Evolutionary conservation across 805 yeast genomes (phyloP), one percentile per base, ranked within the genome.

Genomic region (Candida multigemmis): DNA sequence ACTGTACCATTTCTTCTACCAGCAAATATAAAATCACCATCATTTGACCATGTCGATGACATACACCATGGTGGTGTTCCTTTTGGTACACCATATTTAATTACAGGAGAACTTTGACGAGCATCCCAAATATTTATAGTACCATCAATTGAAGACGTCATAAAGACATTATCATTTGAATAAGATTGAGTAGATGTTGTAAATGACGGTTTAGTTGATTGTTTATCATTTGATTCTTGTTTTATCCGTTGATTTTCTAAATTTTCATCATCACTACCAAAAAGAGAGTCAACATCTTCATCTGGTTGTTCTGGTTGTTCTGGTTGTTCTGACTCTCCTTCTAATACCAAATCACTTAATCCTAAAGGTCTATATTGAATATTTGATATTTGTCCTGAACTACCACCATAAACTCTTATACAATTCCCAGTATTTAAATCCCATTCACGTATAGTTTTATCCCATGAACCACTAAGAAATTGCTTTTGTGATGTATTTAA

Each of bases 31-130:
- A 58, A 64, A 31, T 82, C 77, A 7, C 98, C 98, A 42, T 79
- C 77, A 27, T 62, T 61, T 6, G 94, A 77, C 96, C 97, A 89
- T 30, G 82, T 73, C 0, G 95, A 73, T 6, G 84, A 71, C 68
- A 80, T 75, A 50, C 94, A 80, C 97, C 97, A 91, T 0, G 97
- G 97, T 1, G 97, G 95, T 0, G 79, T 68, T 2, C 72, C 73
- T 7, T 67, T 56, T 1, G 84, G 77, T 2, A 77, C 68, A 0
- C 68, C 66, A 9, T 76, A 48, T 20, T 62, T 63, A 11, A 75
- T 45, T 0, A 66, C 76, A 3, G 64, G 55, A 12, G 33, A 24
- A 3, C 53, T 44, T 2, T 56, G 48, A 32, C 98, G 65, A 4
- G 68, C 54, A 49, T 91, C 98, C 95, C 96, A 87, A 4, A 91